These are phyloP conservation scores for Hura crepitans DNA, from an alignment of 441 rosid genomes.

Conservation along the genomic window DNA sequence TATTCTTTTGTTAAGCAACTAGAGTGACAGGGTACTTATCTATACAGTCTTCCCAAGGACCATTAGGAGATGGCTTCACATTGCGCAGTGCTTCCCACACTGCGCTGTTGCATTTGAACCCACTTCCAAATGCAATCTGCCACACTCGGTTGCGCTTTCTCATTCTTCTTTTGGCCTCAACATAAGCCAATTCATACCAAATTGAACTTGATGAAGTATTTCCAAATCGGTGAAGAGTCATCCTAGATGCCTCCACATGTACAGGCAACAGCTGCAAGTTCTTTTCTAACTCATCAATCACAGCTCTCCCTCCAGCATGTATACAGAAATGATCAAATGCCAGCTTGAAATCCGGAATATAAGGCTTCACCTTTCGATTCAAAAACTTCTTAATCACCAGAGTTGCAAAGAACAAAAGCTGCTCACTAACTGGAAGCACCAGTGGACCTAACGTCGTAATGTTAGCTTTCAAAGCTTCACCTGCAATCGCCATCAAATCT, in stretches of 20 bases:
- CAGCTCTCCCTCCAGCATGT: slow-evolving; percentile 73
- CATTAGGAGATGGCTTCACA: slow-evolving; percentile 45
- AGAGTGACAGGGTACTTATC: slow-evolving; percentile 52
- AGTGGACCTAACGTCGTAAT: slow-evolving; percentile 68
- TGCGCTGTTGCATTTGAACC: slow-evolving; percentile 70
- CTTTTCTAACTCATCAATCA: slow-evolving; percentile 75
- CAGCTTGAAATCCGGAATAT: slow-evolving; percentile 66
- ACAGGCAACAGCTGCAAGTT: slow-evolving; percentile 54
- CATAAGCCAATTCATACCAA: slow-evolving; percentile 67
- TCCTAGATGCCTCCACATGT: slow-evolving; percentile 70
- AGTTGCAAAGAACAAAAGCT: slow-evolving; percentile 59
- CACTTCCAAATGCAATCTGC: slow-evolving; percentile 80
- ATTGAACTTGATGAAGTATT: slow-evolving; percentile 78
- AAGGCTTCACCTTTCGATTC: slow-evolving; percentile 46
- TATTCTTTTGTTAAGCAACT: slow-evolving; percentile 28
- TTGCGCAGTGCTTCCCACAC: slow-evolving; percentile 60
- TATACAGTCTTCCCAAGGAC: slow-evolving; percentile 67
- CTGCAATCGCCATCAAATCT: slow-evolving; percentile 75
- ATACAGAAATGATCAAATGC: slow-evolving; percentile 80
- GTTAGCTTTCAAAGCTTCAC: slow-evolving; percentile 59
- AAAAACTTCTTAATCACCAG: slow-evolving; percentile 51
- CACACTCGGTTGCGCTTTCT: slow-evolving; percentile 48
- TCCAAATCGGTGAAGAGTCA: slow-evolving; percentile 72
- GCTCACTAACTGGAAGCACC: slow-evolving; percentile 68
- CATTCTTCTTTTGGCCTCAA: slow-evolving; percentile 62